Conservation (phyloP, 139 green algal genomes). For the Micractinium conductrix region DNA sequence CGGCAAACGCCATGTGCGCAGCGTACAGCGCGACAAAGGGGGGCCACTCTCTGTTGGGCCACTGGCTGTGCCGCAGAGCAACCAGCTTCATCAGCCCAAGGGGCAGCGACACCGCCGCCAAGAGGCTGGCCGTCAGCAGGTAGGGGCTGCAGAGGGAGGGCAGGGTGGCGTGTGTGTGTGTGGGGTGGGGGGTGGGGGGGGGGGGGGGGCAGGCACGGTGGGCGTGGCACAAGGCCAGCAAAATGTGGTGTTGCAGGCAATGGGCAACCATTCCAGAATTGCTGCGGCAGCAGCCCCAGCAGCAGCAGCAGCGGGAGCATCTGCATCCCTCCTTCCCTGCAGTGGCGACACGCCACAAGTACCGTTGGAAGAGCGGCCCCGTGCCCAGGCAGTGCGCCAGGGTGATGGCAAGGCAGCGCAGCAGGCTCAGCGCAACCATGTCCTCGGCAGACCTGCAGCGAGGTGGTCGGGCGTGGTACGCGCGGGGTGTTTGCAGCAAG, state of each 20-base stretch:
- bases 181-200: neutral
- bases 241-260: no score
- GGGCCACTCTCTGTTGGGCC: constrained; percentile 57
- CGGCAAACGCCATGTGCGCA: constrained; percentile 50
- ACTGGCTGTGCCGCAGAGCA: neutral
- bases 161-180: neutral
- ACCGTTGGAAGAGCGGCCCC: constrained; percentile 50
- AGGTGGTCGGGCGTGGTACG: no score
- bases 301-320: neutral
- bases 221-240: no score
- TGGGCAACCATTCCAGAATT: no score
- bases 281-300: neutral
- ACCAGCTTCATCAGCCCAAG: constrained; percentile 11
- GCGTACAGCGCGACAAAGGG: constrained; percentile 63
- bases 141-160: constrained; percentile 12
- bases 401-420: constrained; percentile 51
- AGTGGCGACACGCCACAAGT: no score
- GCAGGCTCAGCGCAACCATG: constrained; percentile 29
- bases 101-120: neutral
- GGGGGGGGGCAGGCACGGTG: no score
- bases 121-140: neutral
- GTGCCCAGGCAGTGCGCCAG: constrained; percentile 51
- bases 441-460: constrained; percentile 30
- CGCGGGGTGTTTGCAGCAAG: no score
- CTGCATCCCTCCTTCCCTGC: no score